These are phyloP conservation scores for Fusarium palustre DNA, from an alignment of 2,329 filamentous ascomycete species.

Conservation along the genomic window DNA sequence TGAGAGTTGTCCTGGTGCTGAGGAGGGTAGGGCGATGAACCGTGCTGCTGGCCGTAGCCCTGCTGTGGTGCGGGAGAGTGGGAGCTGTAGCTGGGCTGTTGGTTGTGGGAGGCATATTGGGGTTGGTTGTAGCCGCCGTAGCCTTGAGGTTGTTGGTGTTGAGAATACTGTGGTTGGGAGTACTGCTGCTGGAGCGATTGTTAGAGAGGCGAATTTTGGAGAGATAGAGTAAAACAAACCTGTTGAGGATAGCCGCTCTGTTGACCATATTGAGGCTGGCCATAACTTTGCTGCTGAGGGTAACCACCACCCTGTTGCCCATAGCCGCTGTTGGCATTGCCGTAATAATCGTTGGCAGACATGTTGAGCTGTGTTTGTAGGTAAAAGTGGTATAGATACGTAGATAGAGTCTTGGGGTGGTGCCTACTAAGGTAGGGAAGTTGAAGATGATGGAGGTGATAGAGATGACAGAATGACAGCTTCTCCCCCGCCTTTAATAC, in stretches of 20 bases:
- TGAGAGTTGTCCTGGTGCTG: constrained; percentile 44
- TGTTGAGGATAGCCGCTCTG: constrained; percentile 44
- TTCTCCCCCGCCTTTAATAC: constrained; percentile 42
- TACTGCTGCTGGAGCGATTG: constrained; percentile 40
- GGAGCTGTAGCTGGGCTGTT: constrained; percentile 44
- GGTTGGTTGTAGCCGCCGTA: constrained; percentile 10
- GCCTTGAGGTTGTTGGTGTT: constrained; percentile 29
- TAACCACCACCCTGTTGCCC: constrained; percentile 40
- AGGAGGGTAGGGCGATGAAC: constrained; percentile 34
- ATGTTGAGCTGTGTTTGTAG: constrained; percentile 39
- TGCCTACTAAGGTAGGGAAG: too few relatives aligned
- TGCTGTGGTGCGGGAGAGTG: constrained; percentile 44
- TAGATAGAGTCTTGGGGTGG: background rate
- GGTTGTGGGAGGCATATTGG: constrained; percentile 33
- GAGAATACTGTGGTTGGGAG: constrained; percentile 31
- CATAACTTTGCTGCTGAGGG: constrained; percentile 42
- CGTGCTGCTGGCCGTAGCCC: constrained; percentile 40
- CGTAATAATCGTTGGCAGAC: constrained; percentile 56
- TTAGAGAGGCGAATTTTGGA: background rate
- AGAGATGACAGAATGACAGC: background rate
- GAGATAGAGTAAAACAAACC: constrained; percentile 32
- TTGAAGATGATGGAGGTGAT: background rate
- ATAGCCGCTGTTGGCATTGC: constrained; percentile 45
- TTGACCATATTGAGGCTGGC: constrained; percentile 40
- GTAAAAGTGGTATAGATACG: background rate